Evolutionary conservation across 108 stramenopile genomes (phyloP), one percentile per base, ranked within the genome.

Genomic region (Seminavis robusta): DNA sequence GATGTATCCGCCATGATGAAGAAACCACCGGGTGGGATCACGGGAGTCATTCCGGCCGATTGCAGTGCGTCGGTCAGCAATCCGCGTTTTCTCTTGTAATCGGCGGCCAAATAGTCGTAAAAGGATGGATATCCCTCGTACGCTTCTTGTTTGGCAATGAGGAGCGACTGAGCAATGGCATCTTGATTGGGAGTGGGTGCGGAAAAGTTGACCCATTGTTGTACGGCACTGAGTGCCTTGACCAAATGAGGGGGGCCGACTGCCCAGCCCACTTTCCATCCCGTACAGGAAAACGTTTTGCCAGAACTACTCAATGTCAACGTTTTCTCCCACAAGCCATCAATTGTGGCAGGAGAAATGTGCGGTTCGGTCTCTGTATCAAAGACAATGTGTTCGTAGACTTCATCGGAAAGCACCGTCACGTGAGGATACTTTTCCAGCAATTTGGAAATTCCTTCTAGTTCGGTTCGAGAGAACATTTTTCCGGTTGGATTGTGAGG

Each of bases 401-500:
- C 81, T 77, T 96, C 95, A 67, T 96, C 95, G 32, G 77, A 74
- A 51, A 96, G 51, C n/a, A 88, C 86, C 15, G 79, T 63, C 0
- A 95, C 25, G 28, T 83, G 58, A 9, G 88, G 90, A 71, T 91
- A 55, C 32, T 59, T 54, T 19, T 67, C 32, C 5, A 71, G 37
- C 37, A 91, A 59, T n/a, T 47, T 65, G 1, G 88, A 85, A 49
- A 96, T 82, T 23, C 38, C 61, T 47, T 82, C 63, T 41, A 96
- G 54, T 76, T 96, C 95, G 15, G 21, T 20, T 9, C 63, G 59
- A 13, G 78, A 80, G 59, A 99, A 99, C 30, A 98, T 90, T 73
- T 97, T 95, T 31, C 95, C 98, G 19, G 98, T 97, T 4, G 98
- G 98, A 79, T 99, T 99, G 55, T 99, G 98, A 1, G 98, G 98